Conservation (phyloP, 805 yeast genomes). For the Starmerella apis region DNA sequence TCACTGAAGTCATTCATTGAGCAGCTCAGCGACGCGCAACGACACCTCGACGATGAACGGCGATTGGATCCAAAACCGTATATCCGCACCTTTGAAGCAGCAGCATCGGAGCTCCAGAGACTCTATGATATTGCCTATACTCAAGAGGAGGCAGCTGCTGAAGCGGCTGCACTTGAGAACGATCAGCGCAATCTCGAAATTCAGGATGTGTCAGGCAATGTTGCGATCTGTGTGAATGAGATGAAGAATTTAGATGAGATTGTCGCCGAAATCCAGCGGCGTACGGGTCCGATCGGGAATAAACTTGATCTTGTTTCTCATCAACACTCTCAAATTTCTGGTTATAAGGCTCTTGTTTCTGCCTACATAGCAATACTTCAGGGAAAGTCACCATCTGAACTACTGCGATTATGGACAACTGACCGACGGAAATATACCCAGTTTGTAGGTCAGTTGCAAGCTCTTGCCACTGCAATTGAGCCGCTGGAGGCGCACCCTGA, state of each 20-base stretch:
- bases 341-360: slow-evolving; percentile 60
- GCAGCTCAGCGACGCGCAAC: slow-evolving; percentile 60
- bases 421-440: slow-evolving; percentile 61
- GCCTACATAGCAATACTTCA: slow-evolving; percentile 68
- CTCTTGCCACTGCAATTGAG: slow-evolving; percentile 53
- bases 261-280: slow-evolving; percentile 28
- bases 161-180: slow-evolving; percentile 51
- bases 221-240: slow-evolving; percentile 33
- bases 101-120: slow-evolving; percentile 57
- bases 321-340: slow-evolving; percentile 61
- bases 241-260: slow-evolving; percentile 31
- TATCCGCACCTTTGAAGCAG: slow-evolving; percentile 83
- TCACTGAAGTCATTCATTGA: slow-evolving; percentile 74
- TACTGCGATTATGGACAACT: slow-evolving; percentile 48
- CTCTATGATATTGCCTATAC: slow-evolving; percentile 47
- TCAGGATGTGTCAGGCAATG: slow-evolving; percentile 41
- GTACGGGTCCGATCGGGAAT: slow-evolving; percentile 29
- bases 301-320: slow-evolving; percentile 38
- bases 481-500: slow-evolving; percentile 17
- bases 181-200: slow-evolving; percentile 59
- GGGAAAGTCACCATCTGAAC: slow-evolving; percentile 42
- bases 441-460: slow-evolving; percentile 52
- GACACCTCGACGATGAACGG: slow-evolving; percentile 28
- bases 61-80: slow-evolving; percentile 84
- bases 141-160: slow-evolving; percentile 43